Percentiles rank a stretch among this genome's conserved stretches.
phyloP scores from a whole-genome alignment of 352 stramenopile genomes.

The Globisporangium cederbergense region DNA sequence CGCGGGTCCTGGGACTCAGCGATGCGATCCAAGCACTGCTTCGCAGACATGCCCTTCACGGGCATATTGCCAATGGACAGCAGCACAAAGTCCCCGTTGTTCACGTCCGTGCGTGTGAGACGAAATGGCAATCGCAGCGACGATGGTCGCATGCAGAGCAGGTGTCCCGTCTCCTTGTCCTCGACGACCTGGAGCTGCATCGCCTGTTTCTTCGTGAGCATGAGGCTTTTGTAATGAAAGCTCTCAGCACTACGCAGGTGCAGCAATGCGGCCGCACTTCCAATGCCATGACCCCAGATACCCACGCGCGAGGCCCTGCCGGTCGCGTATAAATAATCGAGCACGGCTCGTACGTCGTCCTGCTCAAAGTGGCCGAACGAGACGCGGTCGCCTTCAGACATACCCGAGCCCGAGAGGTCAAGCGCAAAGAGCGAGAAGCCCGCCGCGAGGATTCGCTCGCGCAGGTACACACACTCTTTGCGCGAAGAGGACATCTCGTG shows the following conservation, averaged over 20 bases:
- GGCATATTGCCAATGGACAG: slow-evolving; percentile 48
- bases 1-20: slow-evolving; percentile 12
- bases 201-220: slow-evolving; percentile 32
- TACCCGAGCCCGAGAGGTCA: slow-evolving; percentile 65
- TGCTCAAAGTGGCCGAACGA: slow-evolving; percentile 74
- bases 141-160: slow-evolving; percentile 50
- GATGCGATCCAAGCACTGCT: slow-evolving; percentile 40
- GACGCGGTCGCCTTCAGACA: slow-evolving; percentile 59
- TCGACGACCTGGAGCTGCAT: slow-evolving; percentile 47
- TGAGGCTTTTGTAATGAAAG: slow-evolving; percentile 49
- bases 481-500: slow-evolving; percentile 78
- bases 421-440: slow-evolving; percentile 76
- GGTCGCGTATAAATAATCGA: slow-evolving; percentile 71
- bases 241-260: slow-evolving; percentile 39
- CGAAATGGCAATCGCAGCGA: slow-evolving; percentile 44
- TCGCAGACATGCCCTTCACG: slow-evolving; percentile 38
- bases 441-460: slow-evolving; percentile 38
- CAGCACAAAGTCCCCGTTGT: slow-evolving; percentile 65
- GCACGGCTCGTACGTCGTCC: slow-evolving; percentile 47
- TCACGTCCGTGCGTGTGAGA: slow-evolving; percentile 48
- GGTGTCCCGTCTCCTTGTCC: slow-evolving; percentile 27
- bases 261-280: slow-evolving; percentile 48
- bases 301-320: slow-evolving; percentile 44
- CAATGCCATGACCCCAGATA: slow-evolving; percentile 69
- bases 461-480: slow-evolving; percentile 73